Evolutionary conservation across 495 filamentous ascomycete genomes (phyloP).

Genomic region (Penicillium fimorum): DNA sequence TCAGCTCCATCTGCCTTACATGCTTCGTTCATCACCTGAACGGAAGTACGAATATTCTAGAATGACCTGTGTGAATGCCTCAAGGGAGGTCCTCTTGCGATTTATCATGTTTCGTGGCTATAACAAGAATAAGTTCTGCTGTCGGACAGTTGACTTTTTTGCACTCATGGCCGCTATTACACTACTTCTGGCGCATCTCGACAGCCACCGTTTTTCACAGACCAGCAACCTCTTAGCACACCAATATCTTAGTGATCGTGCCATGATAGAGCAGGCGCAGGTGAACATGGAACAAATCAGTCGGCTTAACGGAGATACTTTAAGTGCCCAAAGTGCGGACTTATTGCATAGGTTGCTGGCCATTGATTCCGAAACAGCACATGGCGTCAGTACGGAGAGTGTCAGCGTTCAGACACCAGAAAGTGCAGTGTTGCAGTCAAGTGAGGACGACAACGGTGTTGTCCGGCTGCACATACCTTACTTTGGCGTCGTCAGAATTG

Average conservation of each 20-base stretch:
- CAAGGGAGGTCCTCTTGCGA: constrained; percentile 42
- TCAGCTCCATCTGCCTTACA: constrained; percentile 31
- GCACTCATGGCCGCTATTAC: constrained; percentile 48
- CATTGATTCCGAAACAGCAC: constrained; percentile 33
- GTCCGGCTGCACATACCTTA: constrained; percentile 35
- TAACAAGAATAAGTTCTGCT: constrained; percentile 33
- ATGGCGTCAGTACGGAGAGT: constrained; percentile 15
- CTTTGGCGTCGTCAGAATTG: constrained; percentile 30
- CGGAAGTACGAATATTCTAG: constrained; percentile 30
- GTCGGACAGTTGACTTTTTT: constrained; percentile 49
- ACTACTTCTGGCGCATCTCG: constrained; percentile 21
- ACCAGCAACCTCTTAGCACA: constrained; percentile 32
- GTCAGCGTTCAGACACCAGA: constrained; percentile 12
- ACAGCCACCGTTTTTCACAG: constrained; percentile 14
- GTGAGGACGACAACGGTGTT: no score
- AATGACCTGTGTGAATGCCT: constrained; percentile 43
- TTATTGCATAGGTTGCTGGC: constrained; percentile 33
- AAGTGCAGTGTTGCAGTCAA: no score
- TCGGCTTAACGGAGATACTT: constrained; percentile 28
- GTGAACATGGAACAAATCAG: constrained; percentile 35
- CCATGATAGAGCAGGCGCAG: constrained; percentile 40
- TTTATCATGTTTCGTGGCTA: constrained; percentile 39
- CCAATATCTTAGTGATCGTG: constrained; percentile 41
- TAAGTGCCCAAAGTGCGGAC: constrained; percentile 33
- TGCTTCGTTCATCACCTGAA: constrained; percentile 16